Conservation (phyloP, 345 rosid species). For the Erodium maritimum region DNA sequence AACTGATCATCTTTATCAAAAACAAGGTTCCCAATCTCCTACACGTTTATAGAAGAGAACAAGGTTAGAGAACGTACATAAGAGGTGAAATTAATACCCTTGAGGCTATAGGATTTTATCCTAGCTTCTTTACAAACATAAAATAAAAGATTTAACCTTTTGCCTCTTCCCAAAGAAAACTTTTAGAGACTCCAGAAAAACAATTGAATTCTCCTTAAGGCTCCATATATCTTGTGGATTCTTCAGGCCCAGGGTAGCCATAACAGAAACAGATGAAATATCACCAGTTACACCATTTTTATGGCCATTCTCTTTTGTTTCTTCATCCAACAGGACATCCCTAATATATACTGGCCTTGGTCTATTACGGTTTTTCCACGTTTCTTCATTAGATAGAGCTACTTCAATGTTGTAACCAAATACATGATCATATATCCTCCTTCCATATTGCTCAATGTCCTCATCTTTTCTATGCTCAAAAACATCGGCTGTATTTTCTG, state of each 20-base stretch:
- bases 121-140: background rate
- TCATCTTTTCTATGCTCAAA: slow-evolving; percentile 61
- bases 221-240: slow-evolving; percentile 97
- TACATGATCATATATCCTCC: slow-evolving; percentile 91
- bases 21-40: slow-evolving; percentile 87
- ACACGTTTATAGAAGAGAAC: slow-evolving; percentile 5
- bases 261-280: slow-evolving; percentile 43
- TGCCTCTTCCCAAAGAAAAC: slow-evolving; percentile 59
- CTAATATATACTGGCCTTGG: slow-evolving; percentile 76
- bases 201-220: slow-evolving; percentile 63
- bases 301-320: slow-evolving; percentile 53
- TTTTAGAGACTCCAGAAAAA: slow-evolving; percentile 73
- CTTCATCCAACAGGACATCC: slow-evolving; percentile 45
- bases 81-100: background rate
- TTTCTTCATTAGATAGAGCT: slow-evolving; percentile 89
- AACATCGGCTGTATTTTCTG: slow-evolving; percentile 59
- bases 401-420: slow-evolving; percentile 90
- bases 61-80: background rate
- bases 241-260: slow-evolving; percentile 78
- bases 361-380: slow-evolving; percentile 74
- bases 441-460: slow-evolving; percentile 72
- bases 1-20: slow-evolving; percentile 99
- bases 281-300: slow-evolving; percentile 28
- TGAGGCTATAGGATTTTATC: background rate
- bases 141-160: slow-evolving; percentile 40